phyloP scores from a whole-genome alignment of 345 rosid species.

The Eucalyptus sp. region DNA sequence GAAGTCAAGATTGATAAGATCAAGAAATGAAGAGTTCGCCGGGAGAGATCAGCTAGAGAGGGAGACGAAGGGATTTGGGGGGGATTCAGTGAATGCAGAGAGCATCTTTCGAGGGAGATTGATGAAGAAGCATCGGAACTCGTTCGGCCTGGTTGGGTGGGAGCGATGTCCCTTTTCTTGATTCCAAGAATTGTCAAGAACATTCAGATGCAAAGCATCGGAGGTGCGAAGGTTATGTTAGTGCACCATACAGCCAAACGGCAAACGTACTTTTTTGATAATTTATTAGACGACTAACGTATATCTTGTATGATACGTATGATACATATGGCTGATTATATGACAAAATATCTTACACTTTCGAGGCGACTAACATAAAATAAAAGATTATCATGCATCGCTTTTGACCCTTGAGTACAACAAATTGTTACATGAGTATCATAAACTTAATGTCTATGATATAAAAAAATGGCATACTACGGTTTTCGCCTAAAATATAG shows the following conservation, averaged over 20 bases:
- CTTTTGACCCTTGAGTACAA: rapidly evolving
- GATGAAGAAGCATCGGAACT: neutral
- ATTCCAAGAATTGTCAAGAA: neutral
- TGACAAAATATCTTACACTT: neutral
- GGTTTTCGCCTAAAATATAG: rapidly evolving
- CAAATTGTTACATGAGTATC: neutral
- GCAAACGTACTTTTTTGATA: neutral
- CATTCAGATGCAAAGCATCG: neutral
- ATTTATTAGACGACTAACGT: neutral
- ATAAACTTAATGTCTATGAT: neutral
- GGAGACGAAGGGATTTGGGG: neutral
- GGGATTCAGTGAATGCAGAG: neutral
- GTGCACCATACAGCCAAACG: neutral
- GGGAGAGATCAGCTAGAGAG: neutral
- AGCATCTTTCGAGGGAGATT: neutral
- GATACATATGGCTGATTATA: neutral
- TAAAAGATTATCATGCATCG: neutral
- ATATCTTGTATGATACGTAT: neutral
- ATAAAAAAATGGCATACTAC: neutral
- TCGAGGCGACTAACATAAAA: neutral
- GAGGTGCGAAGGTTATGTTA: neutral
- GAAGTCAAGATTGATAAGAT: neutral
- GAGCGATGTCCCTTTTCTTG: neutral
- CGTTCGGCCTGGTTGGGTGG: neutral
- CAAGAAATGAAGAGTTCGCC: neutral